Base-by-base conservation (phyloP, 169 alveolate species). In the Hammondia hammondi region DNA sequence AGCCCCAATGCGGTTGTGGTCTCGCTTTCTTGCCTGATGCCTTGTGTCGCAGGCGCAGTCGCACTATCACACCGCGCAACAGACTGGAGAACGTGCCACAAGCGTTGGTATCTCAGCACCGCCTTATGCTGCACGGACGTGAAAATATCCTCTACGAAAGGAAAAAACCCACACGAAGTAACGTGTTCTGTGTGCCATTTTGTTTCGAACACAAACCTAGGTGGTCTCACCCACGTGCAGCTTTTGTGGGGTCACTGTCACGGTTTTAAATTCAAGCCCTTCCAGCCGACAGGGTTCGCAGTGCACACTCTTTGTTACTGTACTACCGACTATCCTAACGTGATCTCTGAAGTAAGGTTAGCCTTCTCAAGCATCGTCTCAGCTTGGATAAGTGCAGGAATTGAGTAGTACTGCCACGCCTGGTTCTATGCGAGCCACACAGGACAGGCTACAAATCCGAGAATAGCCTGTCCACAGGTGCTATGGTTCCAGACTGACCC, bases 81-180 rank as follows among this genome's bases (percentile, higher is more conserved):
- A 39, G 87, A 77, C 56, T 77, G 43, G 48, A 77, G 27, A 32
- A n/a, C 56, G 24, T 77, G 87, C 87, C 87, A 77, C 27, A 77
- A 32, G 3, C 87, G 87, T 32, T 77, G 87, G 48, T 77, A 77
- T 32, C 87, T 43, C 3, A 77, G 48, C 24, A 39, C 48, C 24
- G 87, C 87, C 48, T 77, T 77, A 5, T 77, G 87, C 48, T 77
- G 87, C 27, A 77, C 87, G 87, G 87, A 77, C 48, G 87, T 37
- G 87, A 77, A 77, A 17, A 77, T 32, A 17, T 77, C 87, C 87
- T 77, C 87, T 77, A 46, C 9, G 43, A 39, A 39, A 32, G 32
- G 32, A 77, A 24, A 24, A 14, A 32, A 6, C 87, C 32, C 87
- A 77, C 61, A 52, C 2, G 61, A 52, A 52, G 19, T 52, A 52